Base-by-base conservation (phyloP, 2,329 filamentous ascomycete species). In the Fusarium cyanostomum region DNA sequence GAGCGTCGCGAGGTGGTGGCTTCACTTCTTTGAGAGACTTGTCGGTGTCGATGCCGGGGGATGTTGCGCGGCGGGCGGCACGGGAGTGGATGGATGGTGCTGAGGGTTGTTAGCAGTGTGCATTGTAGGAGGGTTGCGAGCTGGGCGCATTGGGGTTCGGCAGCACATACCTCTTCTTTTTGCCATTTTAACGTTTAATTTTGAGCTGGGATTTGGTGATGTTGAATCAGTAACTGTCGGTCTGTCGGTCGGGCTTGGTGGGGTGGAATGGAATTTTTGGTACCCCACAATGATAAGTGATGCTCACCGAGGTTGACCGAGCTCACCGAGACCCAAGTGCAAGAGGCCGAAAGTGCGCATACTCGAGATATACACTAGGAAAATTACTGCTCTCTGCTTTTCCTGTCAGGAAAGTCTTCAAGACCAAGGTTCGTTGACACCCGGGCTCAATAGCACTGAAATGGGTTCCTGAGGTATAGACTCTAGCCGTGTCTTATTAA, bases 31-130 rank as follows among this genome's bases (percentile, higher is more conserved):
- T 90, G 18, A 91, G 81, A 7, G 88, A 90, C 77, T 91, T 91
- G 81, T 92, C 89, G 38, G 86, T 85, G 77, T 91, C 79, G 75
- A 92, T 88, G 70, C 87, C 82, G 24, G 90, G 89, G 5, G 89
- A 90, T 13, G 86, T 86, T 42, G 88, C 90, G 64, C 91, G 87
- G 72, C 90, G 86, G 35, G 90, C 89, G 56, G 89, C 90, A 65
- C 91, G 89, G 50, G 91, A 94, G 79, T 89, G 90, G 56, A 87
- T 76, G 5, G 90, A 91, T 34, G 82, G 81, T 52, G 80, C 88
- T 91, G 16, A 15, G 8, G 24, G 16, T 33, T 39, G 63, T 71
- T 41, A 72, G 63, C 11, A 11, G 16, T 9, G 8, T 10, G 18
- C 4, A 2, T 12, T 9, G 7, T 7, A 4, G 0, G 26, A 7